phyloP scores from a whole-genome alignment of 2,329 filamentous ascomycete genomes.

The Pseudocercospora fuligena region DNA sequence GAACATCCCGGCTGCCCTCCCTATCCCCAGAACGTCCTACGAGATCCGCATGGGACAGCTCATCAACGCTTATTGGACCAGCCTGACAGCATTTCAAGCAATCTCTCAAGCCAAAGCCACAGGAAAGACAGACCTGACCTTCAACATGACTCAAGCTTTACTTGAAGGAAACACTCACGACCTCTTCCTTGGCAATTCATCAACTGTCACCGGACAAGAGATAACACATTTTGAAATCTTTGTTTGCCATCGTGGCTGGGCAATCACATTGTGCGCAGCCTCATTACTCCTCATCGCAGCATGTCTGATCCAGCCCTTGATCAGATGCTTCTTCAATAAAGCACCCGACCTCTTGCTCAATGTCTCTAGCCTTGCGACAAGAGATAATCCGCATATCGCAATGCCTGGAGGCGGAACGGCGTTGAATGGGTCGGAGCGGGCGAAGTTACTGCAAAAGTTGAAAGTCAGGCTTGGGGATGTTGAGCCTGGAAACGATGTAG shows the following conservation, averaged over 20 bases:
- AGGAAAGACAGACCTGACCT: background rate
- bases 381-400: background rate
- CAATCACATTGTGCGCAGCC: background rate
- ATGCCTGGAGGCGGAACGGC: background rate
- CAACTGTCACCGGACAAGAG: background rate
- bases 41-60: background rate
- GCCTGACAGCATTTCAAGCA: background rate
- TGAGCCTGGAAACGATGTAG: background rate
- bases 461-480: background rate
- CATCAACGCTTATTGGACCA: background rate
- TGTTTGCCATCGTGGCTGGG: background rate
- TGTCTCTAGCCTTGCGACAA: background rate
- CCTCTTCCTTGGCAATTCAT: background rate
- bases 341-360: background rate
- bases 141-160: background rate
- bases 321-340: background rate
- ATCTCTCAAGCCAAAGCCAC: background rate
- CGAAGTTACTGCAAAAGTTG: background rate
- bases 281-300: background rate
- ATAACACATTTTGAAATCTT: background rate
- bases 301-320: background rate
- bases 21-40: background rate
- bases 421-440: background rate
- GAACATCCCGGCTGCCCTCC: background rate
- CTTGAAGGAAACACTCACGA: background rate